Percentiles rank a stretch among this genome's conserved stretches.
Evolutionary conservation across 2,329 filamentous ascomycete species (phyloP).

Genomic region (Aspergillus cejpii): DNA sequence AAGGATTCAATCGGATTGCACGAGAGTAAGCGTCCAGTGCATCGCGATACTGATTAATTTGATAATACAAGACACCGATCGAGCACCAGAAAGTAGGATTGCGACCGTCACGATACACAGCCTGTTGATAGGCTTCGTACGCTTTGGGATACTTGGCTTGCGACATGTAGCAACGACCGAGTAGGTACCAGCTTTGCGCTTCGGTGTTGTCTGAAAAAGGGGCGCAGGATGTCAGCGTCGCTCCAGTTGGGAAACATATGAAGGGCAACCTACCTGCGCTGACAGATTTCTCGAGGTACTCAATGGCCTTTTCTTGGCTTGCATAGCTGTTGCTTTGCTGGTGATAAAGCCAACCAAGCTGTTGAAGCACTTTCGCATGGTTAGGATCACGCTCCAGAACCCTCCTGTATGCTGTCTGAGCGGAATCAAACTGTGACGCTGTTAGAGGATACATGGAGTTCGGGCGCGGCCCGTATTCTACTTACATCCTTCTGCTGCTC

Average conservation of each 20-base stretch:
- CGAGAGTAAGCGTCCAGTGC: conserved; percentile 95
- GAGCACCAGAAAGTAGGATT: conserved; percentile 99
- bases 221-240: conserved; percentile 6
- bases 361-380: conserved; percentile 95
- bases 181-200: conserved; percentile 96
- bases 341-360: conserved; percentile 95
- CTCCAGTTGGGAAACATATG: conserved; percentile 1
- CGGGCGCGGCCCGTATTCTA: conserved; percentile 16
- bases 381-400: conserved; percentile 92
- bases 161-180: conserved; percentile 98
- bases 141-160: conserved; percentile 98
- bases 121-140: conserved; percentile 97
- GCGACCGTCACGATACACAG: conserved; percentile 92
- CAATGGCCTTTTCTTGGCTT: conserved; percentile 92
- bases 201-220: conserved; percentile 73
- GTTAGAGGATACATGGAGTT: conserved; percentile 19
- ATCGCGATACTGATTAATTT: conserved; percentile 99
- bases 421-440: conserved; percentile 73
- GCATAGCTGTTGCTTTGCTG: conserved; percentile 87
- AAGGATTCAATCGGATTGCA: conserved; percentile 91
- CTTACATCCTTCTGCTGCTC: conserved; percentile 97
- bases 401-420: conserved; percentile 84
- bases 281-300: conserved; percentile 95
- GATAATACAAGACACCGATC: conserved; percentile 97
- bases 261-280: conserved; percentile 63